These are phyloP conservation scores for Monilinia fructigena DNA, from an alignment of 2,329 filamentous ascomycete genomes.

Conservation along the genomic window DNA sequence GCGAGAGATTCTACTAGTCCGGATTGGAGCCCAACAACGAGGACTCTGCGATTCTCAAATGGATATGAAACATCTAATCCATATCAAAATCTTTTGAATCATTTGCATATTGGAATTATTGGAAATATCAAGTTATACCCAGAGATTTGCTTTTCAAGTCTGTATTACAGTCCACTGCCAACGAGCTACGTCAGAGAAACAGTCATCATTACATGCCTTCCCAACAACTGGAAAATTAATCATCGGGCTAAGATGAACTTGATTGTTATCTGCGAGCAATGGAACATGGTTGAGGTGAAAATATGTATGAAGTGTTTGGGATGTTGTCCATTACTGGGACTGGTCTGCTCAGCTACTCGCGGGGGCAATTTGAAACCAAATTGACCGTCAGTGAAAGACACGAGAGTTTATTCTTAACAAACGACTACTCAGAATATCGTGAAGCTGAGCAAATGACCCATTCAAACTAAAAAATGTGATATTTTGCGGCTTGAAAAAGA, in stretches of 20 bases:
- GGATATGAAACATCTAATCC: not conserved
- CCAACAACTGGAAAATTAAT: not conserved
- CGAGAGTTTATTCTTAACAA: not conserved
- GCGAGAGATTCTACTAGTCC: not conserved
- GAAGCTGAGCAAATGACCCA: not conserved
- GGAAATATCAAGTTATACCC: not conserved
- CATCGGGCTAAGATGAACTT: not conserved
- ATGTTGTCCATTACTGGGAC: not conserved
- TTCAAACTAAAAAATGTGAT: not conserved
- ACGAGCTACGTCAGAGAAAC: not conserved
- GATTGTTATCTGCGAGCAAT: not conserved
- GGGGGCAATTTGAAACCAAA: not conserved
- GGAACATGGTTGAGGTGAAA: not conserved
- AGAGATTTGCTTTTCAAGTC: not conserved
- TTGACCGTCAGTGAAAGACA: not conserved
- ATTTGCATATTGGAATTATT: not conserved
- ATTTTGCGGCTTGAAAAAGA: not conserved
- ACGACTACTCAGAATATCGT: not conserved
- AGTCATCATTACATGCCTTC: not conserved
- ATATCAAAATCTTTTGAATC: too few species aligned
- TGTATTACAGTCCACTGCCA: not conserved
- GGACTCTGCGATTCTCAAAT: not conserved
- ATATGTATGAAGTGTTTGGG: not conserved
- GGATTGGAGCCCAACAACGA: not conserved
- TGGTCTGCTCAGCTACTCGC: not conserved